These are phyloP conservation scores for Tephrocybe sp. DNA, from an alignment of 768 basidiomycete species.

Conservation along the genomic window DNA sequence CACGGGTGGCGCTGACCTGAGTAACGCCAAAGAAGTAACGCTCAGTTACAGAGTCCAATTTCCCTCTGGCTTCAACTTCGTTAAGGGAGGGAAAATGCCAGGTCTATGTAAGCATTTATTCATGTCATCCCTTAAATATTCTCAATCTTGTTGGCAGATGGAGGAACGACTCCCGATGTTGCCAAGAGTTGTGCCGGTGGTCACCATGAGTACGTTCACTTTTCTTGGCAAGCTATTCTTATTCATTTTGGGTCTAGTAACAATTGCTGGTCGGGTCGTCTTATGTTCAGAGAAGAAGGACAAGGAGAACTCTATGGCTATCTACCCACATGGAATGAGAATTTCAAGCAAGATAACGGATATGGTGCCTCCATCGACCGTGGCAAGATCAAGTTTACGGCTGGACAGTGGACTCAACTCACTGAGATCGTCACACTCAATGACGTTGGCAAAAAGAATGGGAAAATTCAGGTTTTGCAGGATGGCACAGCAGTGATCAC, in stretches of 20 bases:
- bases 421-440: slow-evolving; percentile 58
- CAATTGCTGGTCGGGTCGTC: slow-evolving; percentile 58
- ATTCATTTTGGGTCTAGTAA: slow-evolving; percentile 27
- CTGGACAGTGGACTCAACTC: slow-evolving; percentile 51
- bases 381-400: slow-evolving; percentile 44
- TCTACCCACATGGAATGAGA: slow-evolving; percentile 43
- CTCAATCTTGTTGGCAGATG: slow-evolving; percentile 32
- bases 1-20: slow-evolving; percentile 50
- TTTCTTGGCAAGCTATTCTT: neutral
- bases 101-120: slow-evolving; percentile 50
- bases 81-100: slow-evolving; percentile 67
- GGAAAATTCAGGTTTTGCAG: slow-evolving; percentile 49
- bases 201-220: slow-evolving; percentile 20
- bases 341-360: slow-evolving; percentile 38
- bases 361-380: slow-evolving; percentile 49
- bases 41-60: slow-evolving; percentile 61
- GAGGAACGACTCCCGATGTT: slow-evolving; percentile 42
- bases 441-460: slow-evolving; percentile 48
- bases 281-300: slow-evolving; percentile 65
- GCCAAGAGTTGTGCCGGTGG: slow-evolving; percentile 63
- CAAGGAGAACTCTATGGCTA: slow-evolving; percentile 68
- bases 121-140: neutral
- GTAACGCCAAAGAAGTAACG: slow-evolving; percentile 59
- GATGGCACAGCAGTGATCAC: slow-evolving; percentile 26
- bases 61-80: slow-evolving; percentile 55